Base-by-base conservation (phyloP, 2,329 filamentous ascomycete genomes). In the Colletotrichum neosansevieriae region DNA sequence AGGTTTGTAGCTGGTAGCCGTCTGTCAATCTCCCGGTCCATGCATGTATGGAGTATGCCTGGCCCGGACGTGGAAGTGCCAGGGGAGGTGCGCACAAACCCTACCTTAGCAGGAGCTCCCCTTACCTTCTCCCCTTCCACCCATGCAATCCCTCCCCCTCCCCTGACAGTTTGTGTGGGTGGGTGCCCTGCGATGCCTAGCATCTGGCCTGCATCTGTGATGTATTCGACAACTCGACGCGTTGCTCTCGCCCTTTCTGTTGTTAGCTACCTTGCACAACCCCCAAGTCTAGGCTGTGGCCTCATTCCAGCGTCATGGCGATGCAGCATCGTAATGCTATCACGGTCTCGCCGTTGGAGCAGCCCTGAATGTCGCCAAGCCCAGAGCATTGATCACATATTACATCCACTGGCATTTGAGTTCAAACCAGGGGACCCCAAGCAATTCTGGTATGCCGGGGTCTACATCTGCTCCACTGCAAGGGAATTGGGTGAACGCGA, bases 11-110 rank as follows among this genome's bases (percentile, higher is more conserved):
- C 54, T 57, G 21, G 54, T 57, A 36, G 42, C 42, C 32, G 57
- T 47, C 49, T 67, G 63, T 63, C 58, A 67, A 63, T 67, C 63
- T 67, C 63, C 63, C 63, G 63, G 17, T 44, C 63, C 58, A 63
- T 51, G 17, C 58, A 63, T 51, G 17, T 63, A n/a, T n/a, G 29
- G 24, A n/a, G 19, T n/a, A 49, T 50, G 29, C 24, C n/a, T 38
- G 17, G 42, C n/a, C n/a, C 21, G 29, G 34, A 63, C 51, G 42
- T 57, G 64, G 62, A 51, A 29, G 6, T 38, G 62, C 40, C 45
- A 38, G 47, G 62, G 56, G 15, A 32, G 19, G 54, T 15, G 50
- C 42, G 59, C 59, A 67, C 64, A 50, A 53, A 63, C 63, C 58
- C 40, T 67, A 67, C 58, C 63, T 67, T 63, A 58, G 15, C 17